Conservation (phyloP, 805 yeast species). For the Ogataea sp. region DNA sequence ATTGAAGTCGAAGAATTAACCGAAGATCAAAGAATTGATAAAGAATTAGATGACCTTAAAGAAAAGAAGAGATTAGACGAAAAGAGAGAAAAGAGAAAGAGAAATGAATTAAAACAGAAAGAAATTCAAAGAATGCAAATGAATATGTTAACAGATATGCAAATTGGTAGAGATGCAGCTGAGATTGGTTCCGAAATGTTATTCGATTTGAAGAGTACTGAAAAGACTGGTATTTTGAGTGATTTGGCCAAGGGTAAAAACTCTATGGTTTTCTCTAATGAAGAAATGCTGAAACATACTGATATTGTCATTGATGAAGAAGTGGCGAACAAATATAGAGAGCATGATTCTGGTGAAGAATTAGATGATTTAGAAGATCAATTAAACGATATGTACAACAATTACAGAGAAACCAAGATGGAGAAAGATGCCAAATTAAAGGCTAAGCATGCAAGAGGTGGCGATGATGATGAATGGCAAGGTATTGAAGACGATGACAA, state of each 20-base stretch:
- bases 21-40: slow-evolving; percentile 85
- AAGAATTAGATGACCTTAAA: slow-evolving; percentile 68
- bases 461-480: slow-evolving; percentile 73
- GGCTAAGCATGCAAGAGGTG: slow-evolving; percentile 70
- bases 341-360: slow-evolving; percentile 37
- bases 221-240: slow-evolving; percentile 74
- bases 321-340: slow-evolving; percentile 16
- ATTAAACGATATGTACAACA: slow-evolving; percentile 72
- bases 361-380: slow-evolving; percentile 70
- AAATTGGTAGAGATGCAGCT: slow-evolving; percentile 90
- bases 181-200: slow-evolving; percentile 68
- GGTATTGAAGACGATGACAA: slow-evolving; percentile 51
- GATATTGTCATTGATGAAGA: slow-evolving; percentile 50
- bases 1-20: slow-evolving; percentile 64
- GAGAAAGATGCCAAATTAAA: slow-evolving; percentile 62
- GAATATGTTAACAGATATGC: slow-evolving; percentile 91
- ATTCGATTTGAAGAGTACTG: slow-evolving; percentile 79
- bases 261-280: slow-evolving; percentile 48
- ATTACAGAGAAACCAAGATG: slow-evolving; percentile 56
- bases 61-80: slow-evolving; percentile 60
- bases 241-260: slow-evolving; percentile 73
- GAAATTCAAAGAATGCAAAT: slow-evolving; percentile 89
- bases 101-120: slow-evolving; percentile 78
- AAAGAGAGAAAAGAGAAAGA: slow-evolving; percentile 76
- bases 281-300: slow-evolving; percentile 45